Percentiles rank a stretch among this genome's conserved stretches.
phyloP scores from a whole-genome alignment of 768 basidiomycete genomes.

The Xerocomellus chrysenteron region DNA sequence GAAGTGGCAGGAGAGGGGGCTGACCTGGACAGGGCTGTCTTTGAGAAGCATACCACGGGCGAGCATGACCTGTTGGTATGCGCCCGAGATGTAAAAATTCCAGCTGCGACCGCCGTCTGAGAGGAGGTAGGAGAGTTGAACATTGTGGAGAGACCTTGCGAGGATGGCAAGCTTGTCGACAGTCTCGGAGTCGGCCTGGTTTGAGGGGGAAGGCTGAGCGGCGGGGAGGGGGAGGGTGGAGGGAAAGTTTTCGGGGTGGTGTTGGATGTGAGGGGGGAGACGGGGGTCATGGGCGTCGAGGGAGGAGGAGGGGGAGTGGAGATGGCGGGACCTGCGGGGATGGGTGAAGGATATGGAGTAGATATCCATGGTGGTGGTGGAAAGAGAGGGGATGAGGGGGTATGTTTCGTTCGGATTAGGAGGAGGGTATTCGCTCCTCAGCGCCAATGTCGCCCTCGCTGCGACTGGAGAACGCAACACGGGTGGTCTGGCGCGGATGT shows the following conservation, averaged over 20 bases:
- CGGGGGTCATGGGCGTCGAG: constrained; percentile 62
- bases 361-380: constrained; percentile 67
- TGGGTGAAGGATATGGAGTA: constrained; percentile 94
- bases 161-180: constrained; percentile 78
- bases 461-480: neutral
- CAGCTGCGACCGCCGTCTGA: constrained; percentile 67
- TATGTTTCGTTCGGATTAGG: constrained; percentile 25
- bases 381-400: constrained; percentile 10
- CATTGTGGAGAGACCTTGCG: constrained; percentile 78
- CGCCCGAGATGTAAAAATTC: constrained; percentile 90
- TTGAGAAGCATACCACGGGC: constrained; percentile 87
- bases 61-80: constrained; percentile 90
- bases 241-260: constrained; percentile 31
- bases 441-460: constrained; percentile 10
- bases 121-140: constrained; percentile 77
- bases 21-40: constrained; percentile 83
- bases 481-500: neutral
- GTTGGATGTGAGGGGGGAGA: constrained; percentile 39
- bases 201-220: constrained; percentile 29
- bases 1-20: constrained; percentile 13
- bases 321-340: constrained; percentile 76
- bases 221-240: constrained; percentile 41
- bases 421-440: constrained; percentile 28
- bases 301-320: constrained; percentile 55
- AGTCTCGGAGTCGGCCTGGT: constrained; percentile 62